Percentiles rank a stretch among this genome's conserved stretches.
Evolutionary conservation across 371 early-diverging fungal species (phyloP).

Genomic region (Mortierella sp.): DNA sequence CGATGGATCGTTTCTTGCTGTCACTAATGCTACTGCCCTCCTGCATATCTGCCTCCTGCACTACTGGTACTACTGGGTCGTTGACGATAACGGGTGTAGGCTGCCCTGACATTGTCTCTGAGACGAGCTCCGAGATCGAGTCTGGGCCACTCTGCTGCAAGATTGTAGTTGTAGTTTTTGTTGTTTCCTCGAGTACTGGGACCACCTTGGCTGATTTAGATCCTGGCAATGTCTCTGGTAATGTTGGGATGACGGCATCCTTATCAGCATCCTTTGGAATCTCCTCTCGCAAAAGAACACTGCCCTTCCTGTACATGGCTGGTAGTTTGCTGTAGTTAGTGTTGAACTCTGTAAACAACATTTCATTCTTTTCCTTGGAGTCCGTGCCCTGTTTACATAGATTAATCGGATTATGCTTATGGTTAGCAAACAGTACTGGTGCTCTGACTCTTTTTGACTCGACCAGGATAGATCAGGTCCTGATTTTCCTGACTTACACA

Average conservation of each 20-base stretch:
- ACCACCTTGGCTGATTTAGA: constrained; percentile 36
- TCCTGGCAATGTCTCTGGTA: constrained; percentile 51
- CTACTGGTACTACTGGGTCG: neutral
- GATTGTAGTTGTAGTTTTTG: constrained; percentile 5
- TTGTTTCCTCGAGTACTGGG: neutral
- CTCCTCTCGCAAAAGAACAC: constrained; percentile 77
- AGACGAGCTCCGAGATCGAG: neutral
- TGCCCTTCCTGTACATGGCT: constrained; percentile 90
- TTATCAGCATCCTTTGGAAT: constrained; percentile 54
- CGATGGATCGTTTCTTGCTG: constrained; percentile 16
- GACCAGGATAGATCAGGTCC: neutral
- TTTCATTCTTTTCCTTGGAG: constrained; percentile 92
- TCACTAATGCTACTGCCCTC: neutral
- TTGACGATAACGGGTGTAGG: neutral
- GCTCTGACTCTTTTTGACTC: neutral
- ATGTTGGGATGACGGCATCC: constrained; percentile 41
- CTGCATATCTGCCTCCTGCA: neutral
- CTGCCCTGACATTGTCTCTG: neutral
- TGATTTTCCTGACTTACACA: constrained; percentile 63
- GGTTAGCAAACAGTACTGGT: neutral
- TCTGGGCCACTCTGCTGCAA: neutral
- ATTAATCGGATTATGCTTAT: neutral
- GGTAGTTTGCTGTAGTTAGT: constrained; percentile 92
- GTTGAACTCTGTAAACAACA: constrained; percentile 85
- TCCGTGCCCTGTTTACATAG: constrained; percentile 73